Percentiles rank a stretch among this genome's conserved stretches.
Evolutionary conservation across 257 asterid genomes (phyloP).

Genomic region (Petrea volubilis): DNA sequence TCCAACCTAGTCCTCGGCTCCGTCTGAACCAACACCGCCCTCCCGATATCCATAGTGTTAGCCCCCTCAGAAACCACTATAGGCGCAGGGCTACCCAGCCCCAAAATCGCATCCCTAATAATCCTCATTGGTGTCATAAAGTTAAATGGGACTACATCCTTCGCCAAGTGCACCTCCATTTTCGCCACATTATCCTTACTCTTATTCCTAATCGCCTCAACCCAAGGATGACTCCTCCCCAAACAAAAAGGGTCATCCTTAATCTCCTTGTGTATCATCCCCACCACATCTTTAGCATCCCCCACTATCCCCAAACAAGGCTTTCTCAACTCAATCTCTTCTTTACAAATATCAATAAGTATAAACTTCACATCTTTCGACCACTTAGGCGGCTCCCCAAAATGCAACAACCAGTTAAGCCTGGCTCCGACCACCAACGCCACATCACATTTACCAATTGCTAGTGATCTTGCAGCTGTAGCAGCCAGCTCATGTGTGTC

Average conservation of each 20-base stretch:
- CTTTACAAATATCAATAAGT: conserved; percentile 63
- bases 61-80: conserved; percentile 91
- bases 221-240: conserved; percentile 83
- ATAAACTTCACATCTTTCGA: conserved; percentile 80
- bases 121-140: conserved; percentile 91
- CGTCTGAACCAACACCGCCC: conserved; percentile 77
- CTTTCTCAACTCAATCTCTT: conserved; percentile 75
- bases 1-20: conserved; percentile 95
- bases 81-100: conserved; percentile 74
- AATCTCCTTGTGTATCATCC: conserved; percentile 60
- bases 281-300: conserved; percentile 81
- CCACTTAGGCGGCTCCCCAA: conserved; percentile 95
- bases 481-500: conserved; percentile 87
- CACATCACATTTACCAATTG: conserved; percentile 87
- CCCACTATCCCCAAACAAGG: conserved; percentile 77
- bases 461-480: conserved; percentile 85
- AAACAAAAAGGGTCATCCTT: conserved; percentile 84
- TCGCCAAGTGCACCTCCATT: conserved; percentile 80
- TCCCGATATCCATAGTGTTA: conserved; percentile 89
- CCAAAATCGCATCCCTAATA: conserved; percentile 76
- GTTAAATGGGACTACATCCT: conserved; percentile 84
- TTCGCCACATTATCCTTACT: conserved; percentile 72
- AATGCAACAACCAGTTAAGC: conserved; percentile 90
- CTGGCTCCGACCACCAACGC: conserved; percentile 86
- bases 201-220: conserved; percentile 65